Percentiles rank a stretch among this genome's conserved stretches.
phyloP scores from a whole-genome alignment of 2,329 filamentous ascomycete species.

The Dothistroma septosporum region DNA sequence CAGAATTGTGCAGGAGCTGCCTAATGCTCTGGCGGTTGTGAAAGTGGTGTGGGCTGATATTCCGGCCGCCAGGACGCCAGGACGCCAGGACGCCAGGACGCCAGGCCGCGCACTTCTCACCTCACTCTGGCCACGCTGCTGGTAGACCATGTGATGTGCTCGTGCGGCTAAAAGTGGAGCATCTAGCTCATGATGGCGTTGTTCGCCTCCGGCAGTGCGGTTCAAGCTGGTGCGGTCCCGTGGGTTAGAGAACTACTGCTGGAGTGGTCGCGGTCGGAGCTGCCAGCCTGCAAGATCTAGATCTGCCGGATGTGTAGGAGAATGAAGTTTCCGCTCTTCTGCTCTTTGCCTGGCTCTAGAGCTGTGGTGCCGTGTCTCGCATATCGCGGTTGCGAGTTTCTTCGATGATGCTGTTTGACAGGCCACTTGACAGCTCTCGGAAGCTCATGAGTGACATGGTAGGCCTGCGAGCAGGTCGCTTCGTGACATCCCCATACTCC shows the following conservation, averaged over 20 bases:
- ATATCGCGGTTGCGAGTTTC: not conserved
- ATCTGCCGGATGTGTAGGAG: not conserved
- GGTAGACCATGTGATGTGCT: not conserved
- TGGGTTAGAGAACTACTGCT: not conserved
- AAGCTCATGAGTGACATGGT: not conserved
- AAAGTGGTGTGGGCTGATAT: not conserved
- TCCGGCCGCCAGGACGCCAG: no score
- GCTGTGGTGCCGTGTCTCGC: not conserved
- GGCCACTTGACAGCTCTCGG: not conserved
- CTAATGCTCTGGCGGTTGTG: not conserved
- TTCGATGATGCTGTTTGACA: not conserved
- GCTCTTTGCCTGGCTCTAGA: no score
- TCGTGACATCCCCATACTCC: conserved; percentile 4
- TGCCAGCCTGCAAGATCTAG: not conserved
- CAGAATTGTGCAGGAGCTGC: not conserved
- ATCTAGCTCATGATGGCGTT: not conserved
- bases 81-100: not conserved
- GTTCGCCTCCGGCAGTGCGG: not conserved
- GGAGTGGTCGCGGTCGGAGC: not conserved
- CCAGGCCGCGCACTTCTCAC: not conserved
- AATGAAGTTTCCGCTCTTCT: not conserved
- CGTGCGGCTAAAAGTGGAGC: not conserved
- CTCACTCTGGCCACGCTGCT: not conserved
- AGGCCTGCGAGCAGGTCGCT: conserved; percentile 4
- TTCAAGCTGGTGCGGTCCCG: not conserved